phyloP scores from a whole-genome alignment of 78 protist species.

The Planoprotostelium fungivorum region DNA sequence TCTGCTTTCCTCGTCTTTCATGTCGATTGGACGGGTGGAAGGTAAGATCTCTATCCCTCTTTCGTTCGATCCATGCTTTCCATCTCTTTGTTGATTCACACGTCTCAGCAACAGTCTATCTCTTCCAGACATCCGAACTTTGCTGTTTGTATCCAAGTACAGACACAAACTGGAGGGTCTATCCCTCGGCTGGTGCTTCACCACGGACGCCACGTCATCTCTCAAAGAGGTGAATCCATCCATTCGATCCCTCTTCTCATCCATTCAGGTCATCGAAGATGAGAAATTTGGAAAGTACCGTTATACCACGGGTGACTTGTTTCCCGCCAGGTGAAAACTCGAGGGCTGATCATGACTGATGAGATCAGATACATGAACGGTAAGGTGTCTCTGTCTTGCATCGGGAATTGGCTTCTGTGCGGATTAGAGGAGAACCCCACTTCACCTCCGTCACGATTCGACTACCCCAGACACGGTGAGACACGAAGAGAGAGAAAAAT shows the following conservation, averaged over 20 bases:
- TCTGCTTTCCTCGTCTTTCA: constrained; percentile 17
- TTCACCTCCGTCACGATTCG: background rate
- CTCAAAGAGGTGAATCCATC: background rate
- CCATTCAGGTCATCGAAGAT: background rate
- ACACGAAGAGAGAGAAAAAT: too few relatives aligned
- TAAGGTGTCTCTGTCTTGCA: constrained; percentile 4
- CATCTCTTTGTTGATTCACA: background rate
- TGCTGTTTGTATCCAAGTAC: constrained; percentile 14
- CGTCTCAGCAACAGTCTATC: background rate
- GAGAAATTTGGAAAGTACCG: constrained; percentile 6
- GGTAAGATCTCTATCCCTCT: constrained; percentile 1
- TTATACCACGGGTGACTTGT: background rate
- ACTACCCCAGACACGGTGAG: constrained; percentile 10
- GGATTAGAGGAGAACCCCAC: constrained; percentile 8
- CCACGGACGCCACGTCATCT: background rate
- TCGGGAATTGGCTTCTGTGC: constrained; percentile 23
- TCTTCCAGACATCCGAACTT: constrained; percentile 20
- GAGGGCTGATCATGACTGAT: background rate
- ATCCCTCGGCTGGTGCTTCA: constrained; percentile 26
- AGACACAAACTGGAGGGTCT: constrained; percentile 18
- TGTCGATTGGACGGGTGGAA: constrained; percentile 18
- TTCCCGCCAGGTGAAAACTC: background rate
- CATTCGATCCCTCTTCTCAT: background rate
- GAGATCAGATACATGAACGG: background rate
- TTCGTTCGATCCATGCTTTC: background rate